Conservation (phyloP, 768 basidiomycete species). For the Rhizopogon sp. region DNA sequence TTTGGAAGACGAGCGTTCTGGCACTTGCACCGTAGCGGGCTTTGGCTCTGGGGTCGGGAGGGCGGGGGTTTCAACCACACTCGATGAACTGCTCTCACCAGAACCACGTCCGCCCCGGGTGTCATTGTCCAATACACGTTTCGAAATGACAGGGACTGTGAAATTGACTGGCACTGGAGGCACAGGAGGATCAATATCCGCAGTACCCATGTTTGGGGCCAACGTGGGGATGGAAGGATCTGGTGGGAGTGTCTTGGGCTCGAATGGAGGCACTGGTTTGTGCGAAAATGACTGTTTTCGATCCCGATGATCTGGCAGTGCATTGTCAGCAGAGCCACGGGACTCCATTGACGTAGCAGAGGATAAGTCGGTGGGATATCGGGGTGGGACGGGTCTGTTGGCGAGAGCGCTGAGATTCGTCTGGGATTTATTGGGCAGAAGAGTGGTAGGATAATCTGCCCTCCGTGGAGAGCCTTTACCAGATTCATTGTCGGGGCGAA, state of each 20-base stretch:
- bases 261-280: constrained; percentile 15
- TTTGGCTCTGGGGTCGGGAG: constrained; percentile 2
- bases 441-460: constrained; percentile 10
- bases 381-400: constrained; percentile 58
- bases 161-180: not conserved
- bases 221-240: constrained; percentile 4
- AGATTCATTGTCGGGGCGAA: constrained; percentile 13
- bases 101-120: not conserved
- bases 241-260: constrained; percentile 7
- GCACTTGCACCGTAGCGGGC: not conserved
- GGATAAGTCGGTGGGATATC: constrained; percentile 42
- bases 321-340: constrained; percentile 16
- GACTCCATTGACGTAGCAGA: constrained; percentile 40
- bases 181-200: not conserved
- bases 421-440: constrained; percentile 25
- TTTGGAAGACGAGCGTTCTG: constrained; percentile 14
- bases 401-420: constrained; percentile 45
- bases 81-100: not conserved
- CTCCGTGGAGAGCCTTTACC: constrained; percentile 27
- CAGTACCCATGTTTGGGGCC: not conserved
- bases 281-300: constrained; percentile 23
- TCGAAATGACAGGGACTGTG: not conserved
- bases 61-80: not conserved
- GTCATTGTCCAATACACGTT: constrained; percentile 5
- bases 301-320: constrained; percentile 13